Evolutionary conservation across 495 filamentous ascomycete genomes (phyloP).

Genomic region (Aspergillus bertholletiae): DNA sequence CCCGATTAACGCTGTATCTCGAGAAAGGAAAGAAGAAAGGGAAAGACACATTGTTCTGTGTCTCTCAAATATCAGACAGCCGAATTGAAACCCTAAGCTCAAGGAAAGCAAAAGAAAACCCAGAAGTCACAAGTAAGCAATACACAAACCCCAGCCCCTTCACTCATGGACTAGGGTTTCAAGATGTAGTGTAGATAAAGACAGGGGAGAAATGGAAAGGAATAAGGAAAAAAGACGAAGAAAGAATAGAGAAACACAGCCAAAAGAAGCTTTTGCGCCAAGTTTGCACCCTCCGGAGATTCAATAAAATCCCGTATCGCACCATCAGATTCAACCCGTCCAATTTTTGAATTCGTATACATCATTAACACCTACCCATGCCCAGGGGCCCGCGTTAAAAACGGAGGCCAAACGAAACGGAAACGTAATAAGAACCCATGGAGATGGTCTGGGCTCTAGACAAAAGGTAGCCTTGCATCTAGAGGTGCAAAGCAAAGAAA

Average conservation of each 20-base stretch:
- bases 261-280: constrained; percentile 31
- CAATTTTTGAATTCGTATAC: constrained; percentile 40
- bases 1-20: constrained; percentile 6
- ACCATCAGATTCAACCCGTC: constrained; percentile 29
- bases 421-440: constrained; percentile 2
- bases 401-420: constrained; percentile 23
- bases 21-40: background rate
- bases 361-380: constrained; percentile 47
- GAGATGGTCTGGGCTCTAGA: background rate
- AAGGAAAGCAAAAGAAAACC: constrained; percentile 1
- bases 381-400: constrained; percentile 25
- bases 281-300: constrained; percentile 29
- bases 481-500: constrained; percentile 19
- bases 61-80: constrained; percentile 16
- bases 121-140: constrained; percentile 2
- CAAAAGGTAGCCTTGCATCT: background rate
- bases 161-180: background rate
- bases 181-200: constrained; percentile 15
- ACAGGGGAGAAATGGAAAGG: constrained; percentile 16
- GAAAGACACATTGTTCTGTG: constrained; percentile 3
- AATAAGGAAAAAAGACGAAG: background rate
- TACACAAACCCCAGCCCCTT: constrained; percentile 1
- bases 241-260: constrained; percentile 17
- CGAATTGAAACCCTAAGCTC: constrained; percentile 10
- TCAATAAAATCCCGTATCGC: constrained; percentile 26